phyloP scores from a whole-genome alignment of 2,329 filamentous ascomycete species.

The Trichophyton schoenleinii region DNA sequence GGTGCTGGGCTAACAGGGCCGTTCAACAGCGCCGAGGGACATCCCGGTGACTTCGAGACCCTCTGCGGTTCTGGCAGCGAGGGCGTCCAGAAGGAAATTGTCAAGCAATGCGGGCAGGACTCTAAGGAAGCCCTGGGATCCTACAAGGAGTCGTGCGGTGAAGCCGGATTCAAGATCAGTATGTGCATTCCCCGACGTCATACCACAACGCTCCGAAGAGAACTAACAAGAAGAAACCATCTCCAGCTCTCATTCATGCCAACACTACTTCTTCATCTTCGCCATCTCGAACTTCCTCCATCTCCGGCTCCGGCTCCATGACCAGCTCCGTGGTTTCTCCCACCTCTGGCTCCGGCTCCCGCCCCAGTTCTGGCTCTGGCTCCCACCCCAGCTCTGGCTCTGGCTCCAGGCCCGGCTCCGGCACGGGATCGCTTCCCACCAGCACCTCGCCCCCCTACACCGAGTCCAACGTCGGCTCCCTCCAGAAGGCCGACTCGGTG shows the following conservation, averaged over 20 bases:
- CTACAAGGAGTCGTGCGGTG: conserved; percentile 29
- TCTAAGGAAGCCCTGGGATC: conserved; percentile 26
- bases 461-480: conserved; percentile 18
- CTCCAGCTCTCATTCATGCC: not conserved
- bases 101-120: conserved; percentile 24
- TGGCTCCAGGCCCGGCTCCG: not conserved
- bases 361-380: conserved; percentile 16
- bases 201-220: not conserved
- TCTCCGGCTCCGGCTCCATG: conserved; percentile 10
- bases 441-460: conserved; percentile 10
- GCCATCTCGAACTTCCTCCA: not conserved
- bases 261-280: conserved; percentile 3
- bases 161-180: conserved; percentile 31
- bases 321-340: conserved; percentile 18
- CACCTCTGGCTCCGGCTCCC: conserved; percentile 13
- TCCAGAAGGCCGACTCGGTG: conserved; percentile 25
- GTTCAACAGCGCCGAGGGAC: conserved; percentile 20
- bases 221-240: not conserved
- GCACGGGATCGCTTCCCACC: not conserved
- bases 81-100: conserved; percentile 27
- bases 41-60: conserved; percentile 28
- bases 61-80: conserved; percentile 28
- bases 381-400: conserved; percentile 11
- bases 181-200: conserved; percentile 15
- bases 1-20: conserved; percentile 14